These are phyloP conservation scores for Syncephalastrum racemosum DNA, from an alignment of 371 early-diverging fungal species.

Conservation along the genomic window DNA sequence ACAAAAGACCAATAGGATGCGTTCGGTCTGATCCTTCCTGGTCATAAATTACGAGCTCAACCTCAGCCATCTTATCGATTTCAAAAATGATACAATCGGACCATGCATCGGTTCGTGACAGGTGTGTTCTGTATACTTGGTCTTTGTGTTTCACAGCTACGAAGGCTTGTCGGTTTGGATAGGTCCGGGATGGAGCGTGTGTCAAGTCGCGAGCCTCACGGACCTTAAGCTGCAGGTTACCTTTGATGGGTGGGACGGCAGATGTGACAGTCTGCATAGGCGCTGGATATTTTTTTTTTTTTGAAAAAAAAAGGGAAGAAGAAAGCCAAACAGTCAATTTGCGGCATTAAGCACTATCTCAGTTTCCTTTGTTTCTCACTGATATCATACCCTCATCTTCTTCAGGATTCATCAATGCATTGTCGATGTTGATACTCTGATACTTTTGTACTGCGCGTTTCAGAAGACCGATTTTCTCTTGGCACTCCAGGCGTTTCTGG, in stretches of 20 bases:
- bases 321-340: slow-evolving; percentile 10
- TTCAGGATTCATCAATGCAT: too few relatives aligned
- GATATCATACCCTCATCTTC: too few relatives aligned
- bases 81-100: slow-evolving; percentile 80
- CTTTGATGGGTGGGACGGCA: slow-evolving; percentile 52
- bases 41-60: slow-evolving; percentile 83
- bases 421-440: slow-evolving; percentile 69
- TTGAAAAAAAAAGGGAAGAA: too few relatives aligned
- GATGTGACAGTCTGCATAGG: too few relatives aligned
- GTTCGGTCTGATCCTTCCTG: slow-evolving; percentile 55
- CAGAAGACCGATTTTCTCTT: slow-evolving; percentile 78
- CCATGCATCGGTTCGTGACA: slow-evolving; percentile 63
- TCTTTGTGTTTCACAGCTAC: slow-evolving; percentile 43
- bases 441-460: slow-evolving; percentile 81
- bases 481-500: slow-evolving; percentile 68
- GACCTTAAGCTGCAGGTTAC: slow-evolving; percentile 66
- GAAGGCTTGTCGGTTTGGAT: slow-evolving; percentile 60
- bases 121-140: slow-evolving; percentile 65
- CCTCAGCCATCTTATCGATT: slow-evolving; percentile 85
- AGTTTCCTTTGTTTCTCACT: too few relatives aligned
- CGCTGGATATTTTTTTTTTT: too few relatives aligned
- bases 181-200: slow-evolving; percentile 64
- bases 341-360: slow-evolving; percentile 19
- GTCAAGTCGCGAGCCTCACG: slow-evolving; percentile 64
- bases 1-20: slow-evolving; percentile 72